Conservation (phyloP, 352 stramenopile genomes). For the Pythium rhizo-oryzae region DNA sequence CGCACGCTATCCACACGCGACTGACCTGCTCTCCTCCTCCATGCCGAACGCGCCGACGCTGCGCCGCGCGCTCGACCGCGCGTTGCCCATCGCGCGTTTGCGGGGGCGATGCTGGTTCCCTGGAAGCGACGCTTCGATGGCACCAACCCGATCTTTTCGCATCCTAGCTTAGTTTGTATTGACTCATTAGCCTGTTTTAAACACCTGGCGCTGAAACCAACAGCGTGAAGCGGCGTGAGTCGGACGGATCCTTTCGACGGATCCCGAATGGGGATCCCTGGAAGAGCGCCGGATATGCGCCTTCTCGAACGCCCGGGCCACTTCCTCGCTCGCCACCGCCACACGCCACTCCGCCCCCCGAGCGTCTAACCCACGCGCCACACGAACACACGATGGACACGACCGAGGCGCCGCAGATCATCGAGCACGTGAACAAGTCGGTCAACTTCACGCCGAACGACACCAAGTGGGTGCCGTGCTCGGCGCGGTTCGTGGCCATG, state of each 20-base stretch:
- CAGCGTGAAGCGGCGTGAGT: background rate
- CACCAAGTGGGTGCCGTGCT: slow-evolving; percentile 95
- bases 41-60: slow-evolving; percentile 19
- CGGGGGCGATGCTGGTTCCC: background rate
- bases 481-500: slow-evolving; percentile 91
- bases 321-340: background rate
- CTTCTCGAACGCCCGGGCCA: background rate
- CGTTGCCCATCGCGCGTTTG: slow-evolving; percentile 15
- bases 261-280: background rate
- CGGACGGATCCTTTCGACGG: background rate
- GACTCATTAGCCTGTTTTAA: background rate
- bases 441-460: slow-evolving; percentile 95
- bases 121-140: background rate
- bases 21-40: slow-evolving; percentile 10
- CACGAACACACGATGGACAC: slow-evolving; percentile 84
- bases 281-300: background rate
- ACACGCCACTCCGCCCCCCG: background rate
- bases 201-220: background rate
- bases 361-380: background rate
- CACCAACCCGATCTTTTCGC: background rate
- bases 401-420: slow-evolving; percentile 96
- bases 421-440: slow-evolving; percentile 95
- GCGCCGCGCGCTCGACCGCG: slow-evolving; percentile 12
- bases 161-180: background rate
- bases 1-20: background rate